Conservation (phyloP, 768 basidiomycete genomes). For the Mycena rosella region DNA sequence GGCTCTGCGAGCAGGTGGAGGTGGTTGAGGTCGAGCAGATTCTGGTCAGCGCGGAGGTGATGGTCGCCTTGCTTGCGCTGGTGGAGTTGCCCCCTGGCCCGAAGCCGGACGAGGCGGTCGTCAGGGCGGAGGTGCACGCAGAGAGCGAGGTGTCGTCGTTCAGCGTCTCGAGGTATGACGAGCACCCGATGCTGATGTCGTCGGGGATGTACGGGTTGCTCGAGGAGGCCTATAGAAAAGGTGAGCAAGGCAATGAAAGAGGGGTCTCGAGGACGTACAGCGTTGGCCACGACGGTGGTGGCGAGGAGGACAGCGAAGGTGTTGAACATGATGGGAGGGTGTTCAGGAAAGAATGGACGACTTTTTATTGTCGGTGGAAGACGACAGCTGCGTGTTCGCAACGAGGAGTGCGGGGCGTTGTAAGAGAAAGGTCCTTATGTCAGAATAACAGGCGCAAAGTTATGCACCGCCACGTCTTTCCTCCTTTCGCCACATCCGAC, state of each 20-base stretch:
- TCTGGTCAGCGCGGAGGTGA: slow-evolving; percentile 64
- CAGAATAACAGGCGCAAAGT: no score
- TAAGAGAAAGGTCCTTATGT: no score
- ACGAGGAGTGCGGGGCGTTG: slow-evolving; percentile 15
- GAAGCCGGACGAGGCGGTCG: slow-evolving; percentile 69
- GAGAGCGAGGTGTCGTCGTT: slow-evolving; percentile 70
- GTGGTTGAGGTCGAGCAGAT: slow-evolving; percentile 67
- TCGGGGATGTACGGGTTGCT: slow-evolving; percentile 74
- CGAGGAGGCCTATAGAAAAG: slow-evolving; percentile 35
- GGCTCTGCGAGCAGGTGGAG: slow-evolving; percentile 65
- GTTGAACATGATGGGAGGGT: slow-evolving; percentile 39
- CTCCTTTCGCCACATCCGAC: no score
- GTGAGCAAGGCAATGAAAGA: not conserved
- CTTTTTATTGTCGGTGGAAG: slow-evolving; percentile 52
- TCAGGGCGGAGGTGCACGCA: slow-evolving; percentile 74
- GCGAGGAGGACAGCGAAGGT: slow-evolving; percentile 57
- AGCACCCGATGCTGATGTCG: slow-evolving; percentile 68
- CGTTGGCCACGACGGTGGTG: slow-evolving; percentile 64
- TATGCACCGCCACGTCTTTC: no score
- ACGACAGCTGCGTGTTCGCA: slow-evolving; percentile 37
- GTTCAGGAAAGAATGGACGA: slow-evolving; percentile 59
- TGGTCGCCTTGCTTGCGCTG: slow-evolving; percentile 54
- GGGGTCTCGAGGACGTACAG: slow-evolving; percentile 43
- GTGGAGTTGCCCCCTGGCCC: slow-evolving; percentile 54
- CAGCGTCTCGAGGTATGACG: slow-evolving; percentile 68